These are phyloP conservation scores for Leccinellum luteum DNA, from an alignment of 768 basidiomycete genomes.

Conservation along the genomic window DNA sequence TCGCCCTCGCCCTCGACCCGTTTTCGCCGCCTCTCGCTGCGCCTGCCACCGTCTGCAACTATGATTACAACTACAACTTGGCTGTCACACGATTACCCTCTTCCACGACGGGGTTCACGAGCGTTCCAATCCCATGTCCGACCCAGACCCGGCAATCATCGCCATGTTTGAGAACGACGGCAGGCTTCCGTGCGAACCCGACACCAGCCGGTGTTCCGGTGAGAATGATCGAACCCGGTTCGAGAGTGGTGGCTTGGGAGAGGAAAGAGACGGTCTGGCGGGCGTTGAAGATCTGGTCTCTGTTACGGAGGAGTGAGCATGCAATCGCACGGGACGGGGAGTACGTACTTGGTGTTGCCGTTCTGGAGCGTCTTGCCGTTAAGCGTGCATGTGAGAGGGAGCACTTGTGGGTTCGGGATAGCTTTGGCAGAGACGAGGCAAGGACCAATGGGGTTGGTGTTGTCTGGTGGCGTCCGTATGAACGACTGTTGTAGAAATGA, in stretches of 20 bases:
- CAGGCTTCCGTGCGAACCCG: slow-evolving; percentile 72
- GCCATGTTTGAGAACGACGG: slow-evolving; percentile 67
- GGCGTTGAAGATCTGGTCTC: slow-evolving; percentile 80
- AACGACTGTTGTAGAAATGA: too few relatives aligned
- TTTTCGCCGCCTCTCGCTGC: not conserved
- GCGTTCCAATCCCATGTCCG: slow-evolving; percentile 71
- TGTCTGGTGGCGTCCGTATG: slow-evolving; percentile 17
- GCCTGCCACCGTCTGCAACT: not conserved
- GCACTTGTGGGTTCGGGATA: slow-evolving; percentile 63
- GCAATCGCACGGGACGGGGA: too few relatives aligned
- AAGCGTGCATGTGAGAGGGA: slow-evolving; percentile 60
- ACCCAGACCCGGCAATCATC: slow-evolving; percentile 71
- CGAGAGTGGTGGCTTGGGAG: slow-evolving; percentile 81
- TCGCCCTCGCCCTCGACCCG: not conserved
- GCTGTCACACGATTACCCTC: slow-evolving; percentile 42
- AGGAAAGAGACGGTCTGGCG: slow-evolving; percentile 76
- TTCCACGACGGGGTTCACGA: slow-evolving; percentile 76
- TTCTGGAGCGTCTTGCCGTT: slow-evolving; percentile 73
- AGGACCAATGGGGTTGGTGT: slow-evolving; percentile 70
- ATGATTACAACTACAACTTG: slow-evolving; percentile 31
- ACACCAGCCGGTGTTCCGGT: slow-evolving; percentile 84
- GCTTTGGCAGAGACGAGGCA: slow-evolving; percentile 66
- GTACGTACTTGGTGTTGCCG: slow-evolving; percentile 65
- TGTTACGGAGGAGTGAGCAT: slow-evolving; percentile 25
- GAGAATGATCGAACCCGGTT: slow-evolving; percentile 77